Percentiles rank a stretch among this genome's conserved stretches.
Evolutionary conservation across 2,329 filamentous ascomycete species (phyloP).

Genomic region (Allantophomopsis cytisporea): DNA sequence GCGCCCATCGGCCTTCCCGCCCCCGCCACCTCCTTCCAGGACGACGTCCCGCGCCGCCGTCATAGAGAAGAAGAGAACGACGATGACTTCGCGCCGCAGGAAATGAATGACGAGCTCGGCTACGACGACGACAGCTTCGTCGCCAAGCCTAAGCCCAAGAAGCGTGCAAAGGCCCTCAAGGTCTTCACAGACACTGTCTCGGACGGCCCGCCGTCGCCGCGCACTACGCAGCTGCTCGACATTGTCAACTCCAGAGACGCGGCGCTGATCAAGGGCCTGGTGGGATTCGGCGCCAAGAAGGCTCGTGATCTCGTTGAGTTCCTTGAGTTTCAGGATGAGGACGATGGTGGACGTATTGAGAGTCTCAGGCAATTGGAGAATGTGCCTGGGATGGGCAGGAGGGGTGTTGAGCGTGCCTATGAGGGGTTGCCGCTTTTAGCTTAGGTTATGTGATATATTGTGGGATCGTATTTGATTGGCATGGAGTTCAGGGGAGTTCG

Average conservation of each 20-base stretch:
- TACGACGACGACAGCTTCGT: conserved; percentile 18
- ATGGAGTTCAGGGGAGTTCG: background rate
- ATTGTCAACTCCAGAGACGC: conserved; percentile 65
- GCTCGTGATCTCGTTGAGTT: conserved; percentile 46
- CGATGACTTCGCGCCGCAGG: conserved; percentile 16
- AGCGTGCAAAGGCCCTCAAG: conserved; percentile 13
- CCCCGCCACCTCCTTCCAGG: conserved; percentile 10
- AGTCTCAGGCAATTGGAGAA: conserved; percentile 35
- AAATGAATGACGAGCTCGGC: conserved; percentile 22
- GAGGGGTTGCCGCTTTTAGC: conserved; percentile 13
- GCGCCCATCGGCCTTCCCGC: conserved; percentile 9
- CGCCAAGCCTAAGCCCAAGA: conserved; percentile 16
- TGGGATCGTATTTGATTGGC: background rate
- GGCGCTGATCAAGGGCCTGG: conserved; percentile 48
- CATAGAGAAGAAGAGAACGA: conserved; percentile 18
- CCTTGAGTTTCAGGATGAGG: conserved; percentile 29
- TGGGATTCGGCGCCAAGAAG: conserved; percentile 61
- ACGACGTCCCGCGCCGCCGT: conserved; percentile 12
- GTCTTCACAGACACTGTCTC: conserved; percentile 12
- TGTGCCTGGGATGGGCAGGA: conserved; percentile 42
- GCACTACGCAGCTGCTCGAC: conserved; percentile 47
- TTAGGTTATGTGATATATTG: background rate
- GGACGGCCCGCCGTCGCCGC: conserved; percentile 24
- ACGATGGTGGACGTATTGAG: conserved; percentile 27
- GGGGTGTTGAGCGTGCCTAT: conserved; percentile 39